Percentiles rank a stretch among this genome's conserved stretches.
These are phyloP conservation scores for Penicillium malachiteum DNA, from an alignment of 495 filamentous ascomycete species.

Conservation along the genomic window DNA sequence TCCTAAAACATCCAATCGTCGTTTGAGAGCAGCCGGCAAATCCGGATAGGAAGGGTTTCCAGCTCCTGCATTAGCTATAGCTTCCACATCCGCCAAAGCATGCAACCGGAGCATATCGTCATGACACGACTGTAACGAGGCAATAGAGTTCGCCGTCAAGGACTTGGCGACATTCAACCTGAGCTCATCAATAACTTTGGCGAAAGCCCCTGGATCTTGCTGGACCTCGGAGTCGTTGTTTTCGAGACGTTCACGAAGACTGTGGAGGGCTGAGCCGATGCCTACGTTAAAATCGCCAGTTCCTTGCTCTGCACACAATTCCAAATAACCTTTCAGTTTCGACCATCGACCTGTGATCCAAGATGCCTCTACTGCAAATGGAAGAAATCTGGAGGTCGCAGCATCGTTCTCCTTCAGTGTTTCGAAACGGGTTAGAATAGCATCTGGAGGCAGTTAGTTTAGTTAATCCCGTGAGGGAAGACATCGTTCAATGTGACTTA, in stretches of 20 bases:
- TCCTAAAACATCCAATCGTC: slow-evolving; percentile 79
- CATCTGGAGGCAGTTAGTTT: slow-evolving; percentile 52
- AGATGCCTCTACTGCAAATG: slow-evolving; percentile 83
- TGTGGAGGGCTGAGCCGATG: slow-evolving; percentile 69
- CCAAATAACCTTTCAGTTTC: slow-evolving; percentile 68
- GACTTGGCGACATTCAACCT: slow-evolving; percentile 69
- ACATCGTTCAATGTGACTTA: slow-evolving; percentile 25
- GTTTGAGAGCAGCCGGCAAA: slow-evolving; percentile 61
- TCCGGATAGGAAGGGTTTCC: slow-evolving; percentile 31
- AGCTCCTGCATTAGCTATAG: slow-evolving; percentile 58
- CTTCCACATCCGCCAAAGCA: slow-evolving; percentile 81
- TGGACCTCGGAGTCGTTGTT: neutral
- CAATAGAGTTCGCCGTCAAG: slow-evolving; percentile 69
- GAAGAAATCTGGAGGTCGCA: slow-evolving; percentile 59
- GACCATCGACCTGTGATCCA: slow-evolving; percentile 86
- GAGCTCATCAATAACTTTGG: slow-evolving; percentile 57
- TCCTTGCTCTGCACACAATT: slow-evolving; percentile 44
- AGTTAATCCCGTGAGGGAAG: slow-evolving; percentile 6
- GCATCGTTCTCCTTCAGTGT: slow-evolving; percentile 58
- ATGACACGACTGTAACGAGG: slow-evolving; percentile 78
- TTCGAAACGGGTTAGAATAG: slow-evolving; percentile 80
- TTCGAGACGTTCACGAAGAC: slow-evolving; percentile 49
- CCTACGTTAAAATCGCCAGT: slow-evolving; percentile 78
- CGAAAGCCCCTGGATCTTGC: slow-evolving; percentile 41
- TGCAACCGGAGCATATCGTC: slow-evolving; percentile 81